Evolutionary conservation across 2,329 filamentous ascomycete species (phyloP).

Genomic region (Stemphylium vesicarium): DNA sequence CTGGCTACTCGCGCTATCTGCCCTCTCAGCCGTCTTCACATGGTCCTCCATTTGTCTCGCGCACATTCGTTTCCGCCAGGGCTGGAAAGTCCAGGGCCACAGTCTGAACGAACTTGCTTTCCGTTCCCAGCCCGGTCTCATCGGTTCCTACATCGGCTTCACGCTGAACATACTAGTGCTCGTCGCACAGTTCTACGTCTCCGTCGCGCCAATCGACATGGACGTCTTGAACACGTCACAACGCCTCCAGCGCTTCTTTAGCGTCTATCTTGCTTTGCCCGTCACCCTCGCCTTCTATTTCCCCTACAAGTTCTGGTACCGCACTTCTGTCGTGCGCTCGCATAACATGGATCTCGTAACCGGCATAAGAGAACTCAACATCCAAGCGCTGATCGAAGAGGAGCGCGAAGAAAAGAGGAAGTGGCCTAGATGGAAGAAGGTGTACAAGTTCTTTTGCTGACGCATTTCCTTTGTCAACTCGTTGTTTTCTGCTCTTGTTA

Average conservation of each 20-base stretch:
- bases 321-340: slow-evolving; percentile 69
- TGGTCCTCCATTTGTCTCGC: slow-evolving; percentile 73
- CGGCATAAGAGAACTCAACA: slow-evolving; percentile 82
- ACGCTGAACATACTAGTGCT: slow-evolving; percentile 77
- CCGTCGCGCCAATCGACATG: slow-evolving; percentile 75
- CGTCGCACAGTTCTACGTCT: slow-evolving; percentile 86
- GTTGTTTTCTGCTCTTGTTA: not conserved
- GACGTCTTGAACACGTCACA: slow-evolving; percentile 51
- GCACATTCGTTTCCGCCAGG: slow-evolving; percentile 66
- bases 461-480: not conserved
- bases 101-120: slow-evolving; percentile 81
- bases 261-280: slow-evolving; percentile 72
- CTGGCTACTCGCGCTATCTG: slow-evolving; percentile 74
- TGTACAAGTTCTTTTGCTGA: slow-evolving; percentile 58
- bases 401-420: slow-evolving; percentile 74
- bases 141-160: slow-evolving; percentile 82
- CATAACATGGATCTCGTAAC: slow-evolving; percentile 87
- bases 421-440: slow-evolving; percentile 58
- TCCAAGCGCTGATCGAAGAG: slow-evolving; percentile 77
- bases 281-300: slow-evolving; percentile 73
- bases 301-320: slow-evolving; percentile 76
- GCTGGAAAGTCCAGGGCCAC: slow-evolving; percentile 66
- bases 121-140: slow-evolving; percentile 75
- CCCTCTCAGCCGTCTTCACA: slow-evolving; percentile 75
- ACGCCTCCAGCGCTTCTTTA: slow-evolving; percentile 72